phyloP scores from a whole-genome alignment of 345 rosid genomes.

The Euphorbia pulcherrima region DNA sequence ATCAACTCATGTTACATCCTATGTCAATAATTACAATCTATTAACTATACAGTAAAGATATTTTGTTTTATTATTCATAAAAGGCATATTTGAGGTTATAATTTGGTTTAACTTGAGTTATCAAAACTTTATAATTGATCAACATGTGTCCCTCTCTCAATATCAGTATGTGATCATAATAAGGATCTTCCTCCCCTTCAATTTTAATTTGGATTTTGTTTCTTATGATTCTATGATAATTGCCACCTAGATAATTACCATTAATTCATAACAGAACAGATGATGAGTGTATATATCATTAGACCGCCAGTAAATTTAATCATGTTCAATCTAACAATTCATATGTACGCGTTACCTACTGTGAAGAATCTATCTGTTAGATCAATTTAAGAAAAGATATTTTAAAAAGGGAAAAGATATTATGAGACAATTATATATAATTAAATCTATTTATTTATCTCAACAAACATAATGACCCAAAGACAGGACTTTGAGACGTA shows the following conservation, averaged over 20 bases:
- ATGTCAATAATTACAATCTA: not conserved
- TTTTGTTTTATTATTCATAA: not conserved
- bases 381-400: not conserved
- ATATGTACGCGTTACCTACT: not conserved
- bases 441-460: slow-evolving; percentile 5
- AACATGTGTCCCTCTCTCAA: not conserved
- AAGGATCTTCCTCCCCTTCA: too few species aligned
- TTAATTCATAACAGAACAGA: too few species aligned
- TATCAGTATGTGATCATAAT: too few species aligned
- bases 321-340: too few species aligned
- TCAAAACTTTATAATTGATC: not conserved
- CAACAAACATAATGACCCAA: slow-evolving; percentile 13
- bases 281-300: too few species aligned
- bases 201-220: too few species aligned
- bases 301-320: too few species aligned
- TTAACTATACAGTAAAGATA: not conserved
- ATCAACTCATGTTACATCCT: too few species aligned
- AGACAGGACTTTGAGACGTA: not conserved
- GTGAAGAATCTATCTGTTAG: not conserved
- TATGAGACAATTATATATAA: too few species aligned
- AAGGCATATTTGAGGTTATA: not conserved
- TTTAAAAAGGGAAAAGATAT: too few species aligned
- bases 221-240: too few species aligned
- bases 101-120: not conserved
- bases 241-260: too few species aligned